phyloP scores from a whole-genome alignment of 208 protist species.

The Lotmaria passim region DNA sequence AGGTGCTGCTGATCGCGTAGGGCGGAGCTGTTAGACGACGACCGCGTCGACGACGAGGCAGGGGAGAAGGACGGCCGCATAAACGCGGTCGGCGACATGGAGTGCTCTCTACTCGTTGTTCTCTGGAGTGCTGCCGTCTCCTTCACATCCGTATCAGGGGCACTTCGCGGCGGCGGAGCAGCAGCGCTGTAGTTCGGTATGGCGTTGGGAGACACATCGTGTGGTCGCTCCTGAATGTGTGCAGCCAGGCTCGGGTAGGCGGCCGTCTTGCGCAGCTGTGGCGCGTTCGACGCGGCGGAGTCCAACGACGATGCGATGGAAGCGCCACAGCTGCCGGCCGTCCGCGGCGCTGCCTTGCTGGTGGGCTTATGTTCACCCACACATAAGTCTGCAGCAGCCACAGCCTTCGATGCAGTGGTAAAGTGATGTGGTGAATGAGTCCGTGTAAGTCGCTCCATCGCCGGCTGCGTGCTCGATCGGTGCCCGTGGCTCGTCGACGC shows the following conservation, averaged over 20 bases:
- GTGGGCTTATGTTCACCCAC: no score
- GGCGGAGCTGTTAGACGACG: conserved; percentile 3
- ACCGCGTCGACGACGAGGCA: not conserved
- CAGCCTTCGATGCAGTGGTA: no score
- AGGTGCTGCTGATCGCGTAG: conserved; percentile 14
- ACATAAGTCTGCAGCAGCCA: no score
- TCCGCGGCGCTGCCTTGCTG: no score
- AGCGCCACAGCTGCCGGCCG: no score
- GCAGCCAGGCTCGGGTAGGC: not conserved
- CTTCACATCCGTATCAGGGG: not conserved
- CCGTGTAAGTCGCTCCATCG: not conserved
- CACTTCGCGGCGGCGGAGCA: not conserved
- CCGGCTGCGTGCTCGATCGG: conserved; percentile 3
- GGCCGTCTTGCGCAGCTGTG: conserved; percentile 17
- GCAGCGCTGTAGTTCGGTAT: no score
- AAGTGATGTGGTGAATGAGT: no score
- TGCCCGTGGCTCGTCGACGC: not conserved
- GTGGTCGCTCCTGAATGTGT: no score
- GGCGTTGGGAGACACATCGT: no score
- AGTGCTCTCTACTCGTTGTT: not conserved
- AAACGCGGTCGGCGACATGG: not conserved
- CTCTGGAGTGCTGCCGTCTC: not conserved
- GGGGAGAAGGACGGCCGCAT: conserved; percentile 15
- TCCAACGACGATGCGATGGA: not conserved
- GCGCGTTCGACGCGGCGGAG: conserved; percentile 1